Conservation (phyloP, 129 eudicot genomes). For the Gnaphalium uliginosum region DNA sequence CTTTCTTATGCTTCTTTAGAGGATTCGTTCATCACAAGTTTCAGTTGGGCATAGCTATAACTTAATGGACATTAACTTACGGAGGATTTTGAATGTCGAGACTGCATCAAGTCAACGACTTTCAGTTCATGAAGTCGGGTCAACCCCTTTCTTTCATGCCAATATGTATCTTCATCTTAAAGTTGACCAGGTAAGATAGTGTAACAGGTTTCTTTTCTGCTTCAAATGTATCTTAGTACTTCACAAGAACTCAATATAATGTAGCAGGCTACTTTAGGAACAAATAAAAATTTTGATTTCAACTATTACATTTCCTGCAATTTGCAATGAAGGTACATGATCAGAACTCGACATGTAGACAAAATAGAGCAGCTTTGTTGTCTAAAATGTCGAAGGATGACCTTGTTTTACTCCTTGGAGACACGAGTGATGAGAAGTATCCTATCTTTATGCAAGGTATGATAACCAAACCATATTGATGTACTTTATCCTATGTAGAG, state of each 20-base stretch:
- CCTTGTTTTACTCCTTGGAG: conserved; percentile 68
- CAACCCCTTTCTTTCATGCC: conserved; percentile 90
- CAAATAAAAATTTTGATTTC: too few species aligned
- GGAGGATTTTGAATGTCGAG: conserved; percentile 83
- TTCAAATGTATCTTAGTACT: background rate
- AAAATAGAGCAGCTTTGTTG: conserved; percentile 68
- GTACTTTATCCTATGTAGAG: background rate
- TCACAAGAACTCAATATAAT: background rate
- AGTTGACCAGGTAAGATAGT: conserved; percentile 54
- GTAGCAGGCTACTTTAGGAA: background rate
- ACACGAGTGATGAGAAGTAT: conserved; percentile 52
- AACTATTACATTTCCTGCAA: conserved; percentile 1
- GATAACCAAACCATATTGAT: background rate
- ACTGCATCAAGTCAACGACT: conserved; percentile 74
- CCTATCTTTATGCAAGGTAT: conserved; percentile 93
- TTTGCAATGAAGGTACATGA: conserved; percentile 58
- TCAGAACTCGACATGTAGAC: conserved; percentile 76
- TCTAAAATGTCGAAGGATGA: conserved; percentile 65
- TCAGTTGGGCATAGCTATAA: conserved; percentile 93
- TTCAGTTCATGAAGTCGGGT: conserved; percentile 58
- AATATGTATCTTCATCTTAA: conserved; percentile 85
- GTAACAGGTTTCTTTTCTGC: background rate
- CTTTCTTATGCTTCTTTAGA: conserved; percentile 40
- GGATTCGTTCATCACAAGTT: conserved; percentile 61
- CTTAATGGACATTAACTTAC: conserved; percentile 51